Evolutionary conservation across 192 early-diverging fungal species (phyloP).

Genomic region (Spizellomyces punctatus): DNA sequence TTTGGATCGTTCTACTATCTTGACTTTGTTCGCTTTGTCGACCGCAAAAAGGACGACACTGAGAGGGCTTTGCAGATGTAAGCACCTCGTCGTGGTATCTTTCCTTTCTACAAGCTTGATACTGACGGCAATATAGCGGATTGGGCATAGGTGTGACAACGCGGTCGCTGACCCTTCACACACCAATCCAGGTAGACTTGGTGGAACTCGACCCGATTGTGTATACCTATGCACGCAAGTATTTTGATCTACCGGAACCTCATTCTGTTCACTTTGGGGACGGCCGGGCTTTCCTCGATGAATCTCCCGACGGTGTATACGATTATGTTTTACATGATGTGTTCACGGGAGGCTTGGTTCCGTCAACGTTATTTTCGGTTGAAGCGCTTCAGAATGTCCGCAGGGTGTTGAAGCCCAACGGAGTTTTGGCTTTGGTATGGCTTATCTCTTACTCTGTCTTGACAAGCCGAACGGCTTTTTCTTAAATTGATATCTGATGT

Average conservation of each 20-base stretch:
- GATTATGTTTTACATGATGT: constrained; percentile 92
- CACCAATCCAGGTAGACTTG: constrained; percentile 65
- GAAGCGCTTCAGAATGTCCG: constrained; percentile 68
- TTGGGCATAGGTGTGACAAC: constrained; percentile 83
- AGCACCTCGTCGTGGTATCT: constrained; percentile 1
- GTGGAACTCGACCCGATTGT: constrained; percentile 86
- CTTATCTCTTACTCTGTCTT: no score
- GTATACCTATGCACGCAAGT: constrained; percentile 63
- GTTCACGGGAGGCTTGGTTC: constrained; percentile 88
- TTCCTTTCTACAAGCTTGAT: no score
- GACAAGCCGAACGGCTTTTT: no score
- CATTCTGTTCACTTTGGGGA: constrained; percentile 65
- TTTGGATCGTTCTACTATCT: constrained; percentile 84
- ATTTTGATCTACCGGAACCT: constrained; percentile 67
- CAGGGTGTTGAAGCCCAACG: constrained; percentile 71
- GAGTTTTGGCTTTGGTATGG: constrained; percentile 68
- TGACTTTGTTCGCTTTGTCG: constrained; percentile 68
- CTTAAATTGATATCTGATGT: no score
- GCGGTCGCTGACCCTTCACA: constrained; percentile 58
- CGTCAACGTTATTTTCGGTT: constrained; percentile 69
- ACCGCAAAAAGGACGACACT: constrained; percentile 22
- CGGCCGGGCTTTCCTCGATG: constrained; percentile 75
- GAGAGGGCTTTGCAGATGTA: constrained; percentile 26
- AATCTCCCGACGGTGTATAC: constrained; percentile 47
- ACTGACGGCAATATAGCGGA: constrained; percentile 39